Evolutionary conservation across 495 filamentous ascomycete species (phyloP).

Genomic region (Hypoxylon rickii): DNA sequence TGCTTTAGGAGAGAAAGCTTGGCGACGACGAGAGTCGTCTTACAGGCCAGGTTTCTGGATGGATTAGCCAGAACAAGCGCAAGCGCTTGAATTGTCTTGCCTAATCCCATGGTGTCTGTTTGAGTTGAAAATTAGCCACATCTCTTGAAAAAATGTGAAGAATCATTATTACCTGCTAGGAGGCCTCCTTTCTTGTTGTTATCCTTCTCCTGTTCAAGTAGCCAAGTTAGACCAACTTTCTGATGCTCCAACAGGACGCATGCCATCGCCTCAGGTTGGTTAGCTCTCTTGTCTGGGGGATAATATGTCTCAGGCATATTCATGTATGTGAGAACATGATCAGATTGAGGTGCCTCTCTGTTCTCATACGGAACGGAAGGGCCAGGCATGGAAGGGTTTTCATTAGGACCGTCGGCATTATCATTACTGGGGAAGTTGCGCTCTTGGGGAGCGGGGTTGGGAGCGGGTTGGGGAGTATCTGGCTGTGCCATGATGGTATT

Average conservation of each 20-base stretch:
- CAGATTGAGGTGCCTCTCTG: too few relatives aligned
- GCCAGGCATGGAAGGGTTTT: background rate
- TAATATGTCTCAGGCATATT: slow-evolving; percentile 29
- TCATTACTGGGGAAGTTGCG: too few relatives aligned
- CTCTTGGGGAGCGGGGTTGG: too few relatives aligned
- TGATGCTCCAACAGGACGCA: slow-evolving; percentile 79
- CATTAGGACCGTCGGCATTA: background rate
- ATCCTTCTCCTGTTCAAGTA: slow-evolving; percentile 75
- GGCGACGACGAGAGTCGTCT: slow-evolving; percentile 86
- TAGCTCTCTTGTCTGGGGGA: slow-evolving; percentile 31
- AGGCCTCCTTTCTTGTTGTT: slow-evolving; percentile 78
- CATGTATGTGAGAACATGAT: background rate
- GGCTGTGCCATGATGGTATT: background rate
- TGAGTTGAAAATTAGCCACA: slow-evolving; percentile 3
- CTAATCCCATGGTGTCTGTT: slow-evolving; percentile 88
- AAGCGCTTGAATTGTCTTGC: slow-evolving; percentile 90
- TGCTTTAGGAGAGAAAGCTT: slow-evolving; percentile 87
- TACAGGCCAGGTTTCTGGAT: slow-evolving; percentile 54
- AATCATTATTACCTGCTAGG: slow-evolving; percentile 55
- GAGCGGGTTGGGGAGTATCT: background rate
- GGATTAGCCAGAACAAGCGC: slow-evolving; percentile 79
- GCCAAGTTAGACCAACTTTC: slow-evolving; percentile 78
- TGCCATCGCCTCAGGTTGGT: slow-evolving; percentile 58
- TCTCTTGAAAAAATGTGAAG: background rate
- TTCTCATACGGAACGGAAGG: too few relatives aligned